Base-by-base conservation (phyloP, 176 grass and related monocot species). In the Hyparrhenia diplandra region DNA sequence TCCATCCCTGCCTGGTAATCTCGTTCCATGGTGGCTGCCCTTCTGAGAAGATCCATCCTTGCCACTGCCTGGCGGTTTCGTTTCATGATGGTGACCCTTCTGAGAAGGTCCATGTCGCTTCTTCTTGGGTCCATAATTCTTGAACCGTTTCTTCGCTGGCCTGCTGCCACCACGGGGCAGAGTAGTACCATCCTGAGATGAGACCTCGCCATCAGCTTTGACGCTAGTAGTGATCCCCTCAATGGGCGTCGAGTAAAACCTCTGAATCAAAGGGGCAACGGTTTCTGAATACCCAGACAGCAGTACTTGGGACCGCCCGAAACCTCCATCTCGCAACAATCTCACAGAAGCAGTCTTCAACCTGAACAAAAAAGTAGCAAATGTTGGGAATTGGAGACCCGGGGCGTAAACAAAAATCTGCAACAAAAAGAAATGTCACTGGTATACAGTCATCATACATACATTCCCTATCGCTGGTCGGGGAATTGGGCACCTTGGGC, bases 301-400 rank as follows among this genome's bases (percentile, higher is more conserved):
- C 76, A 65, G 67, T 40, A 12, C 31, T 52, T 71, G 43, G 27
- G 55, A 58, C 1, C 49, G 67, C 73, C n/a, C n/a, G 9, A 39
- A 64, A 27, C 36, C 27, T 23, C 34, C 69, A 62, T 67, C 59
- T 43, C 49, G 17, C 29, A 61, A 47, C 10, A 80, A 34, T 54
- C 59, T 74, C 45, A 45, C n/a, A 74, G 23, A 78, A 73, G 37
- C 23, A 82, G 41, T 78, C 58, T 43, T 81, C 20, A 72, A 61
- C 79, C 88, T 89, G 58, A 9, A n/a, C n/a, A n/a, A 40, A 14
- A 46, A 24, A 14, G n/a, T n/a, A 4, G 39, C n/a, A 35, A 69
- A 4, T 40, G 23, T 34, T 49, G 14, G 28, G 60, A 77, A 63
- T 17, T 77, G 17, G 69, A 63, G 11, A 27, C 28, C 43, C 12